A percentile compares a stretch with the other conserved stretches of the same genome.
Conservation (phyloP, 345 rosid species). For the Pugionium cornutum region DNA sequence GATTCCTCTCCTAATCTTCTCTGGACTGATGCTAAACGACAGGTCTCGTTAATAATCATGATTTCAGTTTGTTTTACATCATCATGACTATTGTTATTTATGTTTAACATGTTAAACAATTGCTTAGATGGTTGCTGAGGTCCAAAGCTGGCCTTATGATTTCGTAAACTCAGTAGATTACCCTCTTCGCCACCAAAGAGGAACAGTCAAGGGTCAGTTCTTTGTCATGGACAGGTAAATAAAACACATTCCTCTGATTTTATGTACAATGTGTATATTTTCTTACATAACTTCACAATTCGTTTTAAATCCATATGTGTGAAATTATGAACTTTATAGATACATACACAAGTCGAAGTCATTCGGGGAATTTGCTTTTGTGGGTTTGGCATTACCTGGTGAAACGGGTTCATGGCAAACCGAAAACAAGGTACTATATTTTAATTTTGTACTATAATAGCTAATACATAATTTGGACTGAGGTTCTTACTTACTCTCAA, state of each 20-base stretch:
- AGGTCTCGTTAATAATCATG: slow-evolving; percentile 43
- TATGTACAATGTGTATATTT: background rate
- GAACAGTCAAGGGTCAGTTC: slow-evolving; percentile 60
- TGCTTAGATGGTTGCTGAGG: slow-evolving; percentile 57
- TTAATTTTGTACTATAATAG: background rate
- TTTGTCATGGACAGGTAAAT: slow-evolving; percentile 60
- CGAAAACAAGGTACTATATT: slow-evolving; percentile 56
- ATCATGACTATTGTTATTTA: background rate
- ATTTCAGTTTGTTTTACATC: too few relatives aligned
- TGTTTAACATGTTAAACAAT: background rate
- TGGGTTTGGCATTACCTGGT: slow-evolving; percentile 83
- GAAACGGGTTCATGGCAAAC: slow-evolving; percentile 85
- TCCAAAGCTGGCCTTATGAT: slow-evolving; percentile 67
- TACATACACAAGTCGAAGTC: slow-evolving; percentile 28
- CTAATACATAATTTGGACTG: background rate
- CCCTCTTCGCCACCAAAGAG: slow-evolving; percentile 55
- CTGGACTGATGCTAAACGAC: slow-evolving; percentile 79
- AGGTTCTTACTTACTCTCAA: too few relatives aligned
- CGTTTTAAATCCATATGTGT: background rate
- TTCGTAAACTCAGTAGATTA: slow-evolving; percentile 56
- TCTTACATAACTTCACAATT: background rate
- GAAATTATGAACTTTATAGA: slow-evolving; percentile 36
- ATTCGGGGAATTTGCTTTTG: slow-evolving; percentile 53
- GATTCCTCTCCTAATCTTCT: slow-evolving; percentile 40
- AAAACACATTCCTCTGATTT: background rate